Base-by-base conservation (phyloP, 108 stramenopile genomes). In the Cyclotella baltica region DNA sequence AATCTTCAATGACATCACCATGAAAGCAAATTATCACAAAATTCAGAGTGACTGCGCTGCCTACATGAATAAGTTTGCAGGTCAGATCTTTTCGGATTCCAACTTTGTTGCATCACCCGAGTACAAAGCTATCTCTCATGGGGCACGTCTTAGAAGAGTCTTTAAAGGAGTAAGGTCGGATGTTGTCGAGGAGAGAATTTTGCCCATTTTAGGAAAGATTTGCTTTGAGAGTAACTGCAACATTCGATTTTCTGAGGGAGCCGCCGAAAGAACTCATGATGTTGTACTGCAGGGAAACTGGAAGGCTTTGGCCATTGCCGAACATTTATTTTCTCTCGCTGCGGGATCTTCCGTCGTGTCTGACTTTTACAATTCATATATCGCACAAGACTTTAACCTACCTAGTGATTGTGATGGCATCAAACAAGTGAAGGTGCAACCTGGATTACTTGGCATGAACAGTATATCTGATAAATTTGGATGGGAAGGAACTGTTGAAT, bases 231-330 rank as follows among this genome's bases (percentile, higher is more conserved):
- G 93, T 70, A 88, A 82, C 62, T 94, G 91, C 67, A 77, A 75
- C 28, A 91, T 92, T 57, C 86, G 79, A 29, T 73, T 92, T 63
- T 85, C 83, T 9, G 65, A 77, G 57, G 76, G 83, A 38, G 48
- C 59, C 16, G 4, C 61, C 25, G 74, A 40, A 33, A 80, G 71
- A 16, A 66, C 73, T 0, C 83, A 86, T 56, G 83, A 91, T 33
- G 80, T 94, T 18, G 28, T 88, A 3, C 43, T 95, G 27, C 87
- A 90, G 75, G 94, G 94, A 1, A 89, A 78, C 25, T 95, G 94
- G 94, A 84, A 88, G 70, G 84, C 89, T 22, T 67, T 92, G 53
- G 76, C 94, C 0, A 89, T 95, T 61, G 94, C 89, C 8, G 88
- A 89, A 36, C 72, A 83, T 40, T 58, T 92, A 46, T 61, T 95